phyloP scores from a whole-genome alignment of 805 yeast genomes.

The Candida suzukii region DNA sequence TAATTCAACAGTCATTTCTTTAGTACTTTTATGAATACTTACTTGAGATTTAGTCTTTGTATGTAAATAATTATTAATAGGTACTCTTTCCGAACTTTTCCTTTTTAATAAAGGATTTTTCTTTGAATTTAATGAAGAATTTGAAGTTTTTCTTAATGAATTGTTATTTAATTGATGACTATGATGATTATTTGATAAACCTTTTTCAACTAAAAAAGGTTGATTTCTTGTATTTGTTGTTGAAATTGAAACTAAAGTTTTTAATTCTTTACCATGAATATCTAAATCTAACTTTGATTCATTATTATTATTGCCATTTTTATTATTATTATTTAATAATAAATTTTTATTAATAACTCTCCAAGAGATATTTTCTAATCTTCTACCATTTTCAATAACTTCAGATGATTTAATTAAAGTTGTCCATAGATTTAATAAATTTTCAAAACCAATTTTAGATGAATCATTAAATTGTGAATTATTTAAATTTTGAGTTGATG shows the following conservation, averaged over 20 bases:
- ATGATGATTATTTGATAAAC: background rate
- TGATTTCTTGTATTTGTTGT: slow-evolving; percentile 4
- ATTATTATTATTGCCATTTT: background rate
- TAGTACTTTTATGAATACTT: slow-evolving; percentile 11
- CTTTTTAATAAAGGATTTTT: background rate
- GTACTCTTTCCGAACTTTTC: background rate
- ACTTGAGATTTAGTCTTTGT: slow-evolving; percentile 8
- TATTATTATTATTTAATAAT: slow-evolving; percentile 12
- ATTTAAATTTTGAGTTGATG: slow-evolving; percentile 9
- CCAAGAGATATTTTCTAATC: slow-evolving; percentile 30
- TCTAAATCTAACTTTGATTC: background rate
- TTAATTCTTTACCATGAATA: slow-evolving; percentile 19
- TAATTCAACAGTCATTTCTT: slow-evolving; percentile 21
- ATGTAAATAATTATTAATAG: background rate
- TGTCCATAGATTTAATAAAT: slow-evolving; percentile 34
- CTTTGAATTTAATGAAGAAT: background rate
- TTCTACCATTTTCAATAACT: slow-evolving; percentile 24
- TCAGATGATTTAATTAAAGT: slow-evolving; percentile 27
- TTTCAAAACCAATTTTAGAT: slow-evolving; percentile 28
- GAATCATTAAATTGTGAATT: slow-evolving; percentile 9
- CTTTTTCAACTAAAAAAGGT: slow-evolving; percentile 3
- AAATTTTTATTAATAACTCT: slow-evolving; percentile 26
- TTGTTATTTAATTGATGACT: too few species aligned
- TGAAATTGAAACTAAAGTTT: slow-evolving; percentile 22
- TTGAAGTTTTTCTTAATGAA: background rate